These are phyloP conservation scores for Elsinoe necatrix DNA, from an alignment of 2,329 filamentous ascomycete genomes.

Conservation along the genomic window DNA sequence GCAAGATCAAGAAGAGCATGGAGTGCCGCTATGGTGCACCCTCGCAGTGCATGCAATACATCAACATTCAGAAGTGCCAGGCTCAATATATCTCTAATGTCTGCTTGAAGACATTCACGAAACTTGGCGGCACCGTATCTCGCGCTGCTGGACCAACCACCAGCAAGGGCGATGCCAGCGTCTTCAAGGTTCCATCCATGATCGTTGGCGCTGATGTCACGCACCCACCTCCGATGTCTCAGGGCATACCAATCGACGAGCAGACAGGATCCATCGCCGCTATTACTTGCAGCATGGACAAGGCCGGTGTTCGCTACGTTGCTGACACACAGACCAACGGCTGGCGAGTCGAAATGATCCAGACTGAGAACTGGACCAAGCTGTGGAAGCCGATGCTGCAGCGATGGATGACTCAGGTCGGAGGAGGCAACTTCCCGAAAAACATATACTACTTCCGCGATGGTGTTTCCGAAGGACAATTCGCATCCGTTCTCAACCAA, in stretches of 20 bases:
- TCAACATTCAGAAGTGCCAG: constrained; percentile 60
- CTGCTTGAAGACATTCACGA: constrained; percentile 92
- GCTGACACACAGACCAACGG: constrained; percentile 79
- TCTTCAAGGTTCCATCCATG: constrained; percentile 54
- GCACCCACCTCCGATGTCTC: constrained; percentile 63
- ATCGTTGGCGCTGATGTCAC: constrained; percentile 89
- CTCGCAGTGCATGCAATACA: constrained; percentile 69
- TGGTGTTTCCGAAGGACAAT: constrained; percentile 83
- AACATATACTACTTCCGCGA: constrained; percentile 90
- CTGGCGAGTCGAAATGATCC: constrained; percentile 70
- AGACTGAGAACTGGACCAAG: constrained; percentile 56
- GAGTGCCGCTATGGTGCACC: constrained; percentile 79
- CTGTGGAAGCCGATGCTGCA: constrained; percentile 53
- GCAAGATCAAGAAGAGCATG: constrained; percentile 78
- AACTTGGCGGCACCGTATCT: constrained; percentile 75
- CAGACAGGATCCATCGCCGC: constrained; percentile 62
- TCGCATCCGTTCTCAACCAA: constrained; percentile 65
- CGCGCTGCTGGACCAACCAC: constrained; percentile 36
- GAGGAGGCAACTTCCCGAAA: constrained; percentile 50
- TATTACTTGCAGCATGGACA: constrained; percentile 72
- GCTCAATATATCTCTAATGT: constrained; percentile 90
- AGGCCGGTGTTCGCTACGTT: constrained; percentile 62
- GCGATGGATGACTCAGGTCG: constrained; percentile 54
- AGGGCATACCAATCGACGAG: constrained; percentile 36
- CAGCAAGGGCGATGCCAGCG: constrained; percentile 23